phyloP scores from a whole-genome alignment of 352 stramenopile genomes.

The Phytophthora chlamydospora region DNA sequence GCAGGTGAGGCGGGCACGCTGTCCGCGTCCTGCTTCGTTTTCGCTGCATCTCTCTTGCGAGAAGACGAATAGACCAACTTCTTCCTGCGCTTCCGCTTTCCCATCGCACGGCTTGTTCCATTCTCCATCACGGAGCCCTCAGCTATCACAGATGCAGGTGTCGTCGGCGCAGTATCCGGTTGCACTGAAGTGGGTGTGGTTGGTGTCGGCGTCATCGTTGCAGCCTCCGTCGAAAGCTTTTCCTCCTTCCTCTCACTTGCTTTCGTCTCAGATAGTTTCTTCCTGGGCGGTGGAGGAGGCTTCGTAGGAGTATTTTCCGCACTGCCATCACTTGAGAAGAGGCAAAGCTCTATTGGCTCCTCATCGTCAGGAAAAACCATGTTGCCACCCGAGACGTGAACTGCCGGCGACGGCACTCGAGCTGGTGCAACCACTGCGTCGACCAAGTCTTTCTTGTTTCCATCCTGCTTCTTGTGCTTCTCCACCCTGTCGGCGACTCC shows the following conservation, averaged over 20 bases:
- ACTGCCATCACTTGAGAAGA: slow-evolving; percentile 46
- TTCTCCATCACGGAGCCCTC: slow-evolving; percentile 11
- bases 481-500: background rate
- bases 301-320: slow-evolving; percentile 19
- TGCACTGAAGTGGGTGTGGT: slow-evolving; percentile 2
- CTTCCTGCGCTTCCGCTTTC: slow-evolving; percentile 56
- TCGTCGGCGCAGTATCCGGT: slow-evolving; percentile 6
- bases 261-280: too few species aligned
- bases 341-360: slow-evolving; percentile 42
- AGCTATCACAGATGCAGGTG: slow-evolving; percentile 13
- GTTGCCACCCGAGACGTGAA: slow-evolving; percentile 22
- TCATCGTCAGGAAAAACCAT: slow-evolving; percentile 41
- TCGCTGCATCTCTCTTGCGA: slow-evolving; percentile 23
- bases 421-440: background rate
- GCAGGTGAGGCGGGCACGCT: slow-evolving; percentile 14
- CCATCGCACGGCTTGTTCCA: slow-evolving; percentile 1
- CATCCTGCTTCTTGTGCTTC: slow-evolving; percentile 8
- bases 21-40: slow-evolving; percentile 26
- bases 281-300: slow-evolving; percentile 4
- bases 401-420: slow-evolving; percentile 17
- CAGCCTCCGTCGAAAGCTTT: slow-evolving; percentile 1
- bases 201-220: background rate
- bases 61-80: slow-evolving; percentile 40
- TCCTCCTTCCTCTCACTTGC: slow-evolving; percentile 2
- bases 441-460: background rate